These are phyloP conservation scores for Alternaria ventricosa DNA, from an alignment of 2,329 filamentous ascomycete genomes.

Conservation along the genomic window DNA sequence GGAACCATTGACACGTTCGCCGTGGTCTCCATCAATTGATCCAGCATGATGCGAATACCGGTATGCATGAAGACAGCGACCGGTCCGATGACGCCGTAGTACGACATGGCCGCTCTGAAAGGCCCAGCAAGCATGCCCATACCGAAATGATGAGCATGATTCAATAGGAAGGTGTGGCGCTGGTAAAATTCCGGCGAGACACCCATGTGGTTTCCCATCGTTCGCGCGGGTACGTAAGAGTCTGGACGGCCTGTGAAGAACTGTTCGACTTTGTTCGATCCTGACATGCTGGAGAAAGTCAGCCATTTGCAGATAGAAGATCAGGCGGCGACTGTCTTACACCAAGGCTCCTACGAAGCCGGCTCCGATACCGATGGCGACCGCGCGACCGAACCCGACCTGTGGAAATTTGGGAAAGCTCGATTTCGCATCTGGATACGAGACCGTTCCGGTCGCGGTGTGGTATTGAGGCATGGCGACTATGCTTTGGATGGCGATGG, in stretches of 20 bases:
- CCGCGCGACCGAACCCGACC: conserved; percentile 24
- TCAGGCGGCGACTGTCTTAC: not conserved
- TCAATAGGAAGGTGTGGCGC: conserved; percentile 30
- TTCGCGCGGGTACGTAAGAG: conserved; percentile 42
- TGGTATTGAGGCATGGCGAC: conserved; percentile 23
- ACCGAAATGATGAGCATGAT: conserved; percentile 36
- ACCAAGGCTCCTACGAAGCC: conserved; percentile 22
- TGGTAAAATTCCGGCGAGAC: conserved; percentile 17
- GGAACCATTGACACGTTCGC: conserved; percentile 37
- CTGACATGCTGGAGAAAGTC: conserved; percentile 32
- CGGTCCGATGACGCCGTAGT: conserved; percentile 42
- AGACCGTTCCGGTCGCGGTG: conserved; percentile 12
- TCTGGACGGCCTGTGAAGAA: conserved; percentile 34
- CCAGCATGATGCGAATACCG: conserved; percentile 36
- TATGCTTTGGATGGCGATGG: too few species aligned
- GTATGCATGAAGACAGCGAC: conserved; percentile 39
- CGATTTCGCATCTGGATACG: conserved; percentile 25
- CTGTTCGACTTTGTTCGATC: conserved; percentile 38
- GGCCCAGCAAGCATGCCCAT: conserved; percentile 39
- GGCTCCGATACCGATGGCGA: conserved; percentile 26
- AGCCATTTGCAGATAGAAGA: not conserved
- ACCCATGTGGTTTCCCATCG: conserved; percentile 34
- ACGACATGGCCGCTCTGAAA: conserved; percentile 36
- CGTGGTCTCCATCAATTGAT: conserved; percentile 39
- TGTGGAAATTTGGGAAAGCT: conserved; percentile 21